Conservation (phyloP, 1,284 basidiomycete genomes). For the Austropuccinia psidii region DNA sequence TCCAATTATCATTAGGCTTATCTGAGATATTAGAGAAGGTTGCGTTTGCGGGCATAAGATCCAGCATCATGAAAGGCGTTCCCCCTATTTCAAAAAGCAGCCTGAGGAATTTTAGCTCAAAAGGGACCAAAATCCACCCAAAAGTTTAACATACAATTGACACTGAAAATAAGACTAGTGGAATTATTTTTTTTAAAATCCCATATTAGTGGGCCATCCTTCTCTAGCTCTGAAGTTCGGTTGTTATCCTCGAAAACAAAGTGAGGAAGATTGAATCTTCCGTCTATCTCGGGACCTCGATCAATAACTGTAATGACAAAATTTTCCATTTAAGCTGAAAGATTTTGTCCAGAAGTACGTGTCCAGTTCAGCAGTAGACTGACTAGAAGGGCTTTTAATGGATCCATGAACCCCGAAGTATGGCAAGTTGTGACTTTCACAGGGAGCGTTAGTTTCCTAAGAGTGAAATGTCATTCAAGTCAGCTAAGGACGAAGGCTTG, state of each 20-base stretch:
- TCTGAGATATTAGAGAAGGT: not conserved
- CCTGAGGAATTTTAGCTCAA: not conserved
- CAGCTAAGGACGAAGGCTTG: too few relatives aligned
- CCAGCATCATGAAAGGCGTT: conserved; percentile 10
- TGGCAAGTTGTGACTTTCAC: conserved; percentile 28
- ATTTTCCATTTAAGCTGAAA: not conserved
- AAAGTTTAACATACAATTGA: conserved; percentile 1
- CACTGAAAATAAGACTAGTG: conserved; percentile 8
- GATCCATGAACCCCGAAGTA: conserved; percentile 35
- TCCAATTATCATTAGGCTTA: not conserved
- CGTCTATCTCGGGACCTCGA: not conserved
- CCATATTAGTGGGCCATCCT: conserved; percentile 7
- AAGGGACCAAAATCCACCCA: not conserved
- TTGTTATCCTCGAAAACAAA: conserved; percentile 25
- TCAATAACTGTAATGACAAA: not conserved
- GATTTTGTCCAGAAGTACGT: not conserved
- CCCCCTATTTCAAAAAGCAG: too few relatives aligned
- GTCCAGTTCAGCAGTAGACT: not conserved
- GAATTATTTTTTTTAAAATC: not conserved
- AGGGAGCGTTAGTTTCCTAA: conserved; percentile 1
- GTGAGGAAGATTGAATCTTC: not conserved
- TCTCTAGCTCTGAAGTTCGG: not conserved
- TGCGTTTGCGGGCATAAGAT: conserved; percentile 3
- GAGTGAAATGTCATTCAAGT: not conserved
- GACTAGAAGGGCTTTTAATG: conserved; percentile 19